A percentile compares a stretch with the other conserved stretches of the same genome.
Evolutionary conservation across 768 basidiomycete species (phyloP).

Genomic region (Suillus fuscotomentosus): DNA sequence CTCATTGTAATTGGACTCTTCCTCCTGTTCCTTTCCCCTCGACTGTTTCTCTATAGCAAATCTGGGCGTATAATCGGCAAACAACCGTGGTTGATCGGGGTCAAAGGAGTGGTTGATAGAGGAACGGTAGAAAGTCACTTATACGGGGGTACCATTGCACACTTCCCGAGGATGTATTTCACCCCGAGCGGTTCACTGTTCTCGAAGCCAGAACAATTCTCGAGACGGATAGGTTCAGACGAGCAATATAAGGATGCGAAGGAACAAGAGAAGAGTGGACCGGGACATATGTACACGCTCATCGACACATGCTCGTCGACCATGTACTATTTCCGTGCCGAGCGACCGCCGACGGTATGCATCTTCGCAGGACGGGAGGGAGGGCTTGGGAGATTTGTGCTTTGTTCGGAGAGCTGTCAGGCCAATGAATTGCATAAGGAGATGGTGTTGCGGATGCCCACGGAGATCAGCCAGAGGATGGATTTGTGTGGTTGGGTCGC

Average conservation of each 20-base stretch:
- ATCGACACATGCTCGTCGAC: slow-evolving; percentile 15
- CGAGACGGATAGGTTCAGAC: slow-evolving; percentile 10
- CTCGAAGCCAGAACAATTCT: not conserved
- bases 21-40: slow-evolving; percentile 7
- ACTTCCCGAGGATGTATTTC: slow-evolving; percentile 4
- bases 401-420: slow-evolving; percentile 19
- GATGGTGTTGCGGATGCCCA: slow-evolving; percentile 12
- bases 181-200: slow-evolving; percentile 12
- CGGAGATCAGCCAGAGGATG: not conserved
- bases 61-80: slow-evolving; percentile 12
- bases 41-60: slow-evolving; percentile 10
- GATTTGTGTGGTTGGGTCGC: not conserved
- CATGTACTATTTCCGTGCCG: slow-evolving; percentile 8
- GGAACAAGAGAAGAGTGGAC: not conserved
- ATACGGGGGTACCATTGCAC: slow-evolving; percentile 11
- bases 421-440: slow-evolving; percentile 18
- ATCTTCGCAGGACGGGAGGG: slow-evolving; percentile 21
- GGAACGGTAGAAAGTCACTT: slow-evolving; percentile 5
- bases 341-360: not conserved
- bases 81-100: slow-evolving; percentile 20
- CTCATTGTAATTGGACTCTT: slow-evolving; percentile 1
- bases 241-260: not conserved
- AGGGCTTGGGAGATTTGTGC: slow-evolving; percentile 19
- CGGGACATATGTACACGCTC: slow-evolving; percentile 12
- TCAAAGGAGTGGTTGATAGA: slow-evolving; percentile 8